Percentiles rank a stretch among this genome's conserved stretches.
Conservation (phyloP, 306 rosid genomes). For the Chamaecrista fasciculata region DNA sequence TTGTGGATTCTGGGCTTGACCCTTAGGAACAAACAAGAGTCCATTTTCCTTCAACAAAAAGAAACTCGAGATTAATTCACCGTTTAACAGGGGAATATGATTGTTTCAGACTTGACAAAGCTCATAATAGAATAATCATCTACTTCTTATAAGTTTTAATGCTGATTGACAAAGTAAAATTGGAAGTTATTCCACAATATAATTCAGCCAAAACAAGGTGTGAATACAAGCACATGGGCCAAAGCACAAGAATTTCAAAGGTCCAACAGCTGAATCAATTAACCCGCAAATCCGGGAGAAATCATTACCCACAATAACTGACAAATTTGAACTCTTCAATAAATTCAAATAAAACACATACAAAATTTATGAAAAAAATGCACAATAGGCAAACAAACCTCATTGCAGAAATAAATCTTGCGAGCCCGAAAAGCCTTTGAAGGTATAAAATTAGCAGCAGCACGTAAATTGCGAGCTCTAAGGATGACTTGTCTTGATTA, state of each 20-base stretch:
- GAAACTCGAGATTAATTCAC: constrained; percentile 20
- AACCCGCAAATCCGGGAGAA: not conserved
- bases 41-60: constrained; percentile 74
- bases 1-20: constrained; percentile 83
- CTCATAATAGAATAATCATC: constrained; percentile 1
- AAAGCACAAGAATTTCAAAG: constrained; percentile 2
- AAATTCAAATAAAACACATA: not conserved
- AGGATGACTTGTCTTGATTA: constrained; percentile 76
- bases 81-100: constrained; percentile 1
- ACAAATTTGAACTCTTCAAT: constrained; percentile 9
- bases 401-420: constrained; percentile 71
- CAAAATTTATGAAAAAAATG: not conserved
- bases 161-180: not conserved
- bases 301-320: constrained; percentile 1
- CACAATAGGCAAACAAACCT: constrained; percentile 46
- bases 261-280: not conserved
- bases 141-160: not conserved
- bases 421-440: constrained; percentile 86
- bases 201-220: not conserved
- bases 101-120: constrained; percentile 13
- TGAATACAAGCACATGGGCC: not conserved
- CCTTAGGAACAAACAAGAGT: constrained; percentile 82
- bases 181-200: constrained; percentile 2
- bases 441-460: constrained; percentile 84
- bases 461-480: constrained; percentile 94